Base-by-base conservation (phyloP, 345 rosid genomes). In the Draba incana region DNA sequence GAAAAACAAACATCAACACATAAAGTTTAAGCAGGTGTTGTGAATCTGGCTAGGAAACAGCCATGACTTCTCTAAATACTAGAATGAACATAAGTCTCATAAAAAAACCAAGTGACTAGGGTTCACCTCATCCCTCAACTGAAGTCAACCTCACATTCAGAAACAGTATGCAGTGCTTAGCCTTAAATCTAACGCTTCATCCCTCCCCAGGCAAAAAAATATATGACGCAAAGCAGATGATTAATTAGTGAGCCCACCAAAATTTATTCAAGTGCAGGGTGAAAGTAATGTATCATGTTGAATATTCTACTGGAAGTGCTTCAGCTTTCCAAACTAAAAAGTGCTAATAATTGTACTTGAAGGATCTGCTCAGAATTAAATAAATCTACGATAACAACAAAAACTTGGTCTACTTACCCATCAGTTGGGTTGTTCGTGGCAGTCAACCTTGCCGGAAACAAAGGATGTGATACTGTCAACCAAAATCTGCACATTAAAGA, bases 361-460 rank as follows among this genome's bases (percentile, higher is more conserved):
- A 24, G 11, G 41, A 5, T 3, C 10, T 24, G 9, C 8, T 38
- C 44, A 9, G 2, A 44, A 44, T 24, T 12, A 57, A 52, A 72
- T 3, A 64, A 47, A 33, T n/a, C 55, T 14, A 51, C 4, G 14
- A 55, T 14, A n/a, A 62, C 52, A 16, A 55, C 20, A 49, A 54
- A 31, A 27, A 31, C 37, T 59, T 4, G 16, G 50, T 65, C 43
- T 49, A 70, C 97, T 80, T 71, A 93, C 98, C 91, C 97, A 74
- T 94, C 99, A 51, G 89, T 55, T 45, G 92, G 93, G 75, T 82
- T 65, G 71, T 37, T 83, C 4, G 87, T 66, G 41, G 80, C 20
- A 64, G 77, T 58, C 81, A 89, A 66, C 86, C 82, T 87, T 68
- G 79, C 89, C 42, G 99, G 87, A 70, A 43, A 57, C 31, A 91